These are phyloP conservation scores for Clarireedia homoeocarpa DNA, from an alignment of 2,329 filamentous ascomycete genomes.

Conservation along the genomic window DNA sequence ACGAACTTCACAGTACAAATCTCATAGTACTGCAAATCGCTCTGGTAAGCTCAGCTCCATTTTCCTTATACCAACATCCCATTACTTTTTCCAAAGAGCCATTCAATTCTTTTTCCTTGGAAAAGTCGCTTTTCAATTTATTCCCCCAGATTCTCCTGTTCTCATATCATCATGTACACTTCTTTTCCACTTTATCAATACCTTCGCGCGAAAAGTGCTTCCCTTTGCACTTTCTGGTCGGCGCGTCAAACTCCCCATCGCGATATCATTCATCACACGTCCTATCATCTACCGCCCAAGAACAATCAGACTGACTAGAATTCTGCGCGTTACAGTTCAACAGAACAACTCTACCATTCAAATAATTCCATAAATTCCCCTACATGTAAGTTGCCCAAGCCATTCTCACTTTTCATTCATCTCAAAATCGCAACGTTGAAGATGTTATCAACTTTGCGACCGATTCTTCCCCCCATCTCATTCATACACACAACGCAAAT, in stretches of 20 bases:
- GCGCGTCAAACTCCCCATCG: background rate
- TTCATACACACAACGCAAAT: slow-evolving; percentile 1
- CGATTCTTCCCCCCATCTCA: slow-evolving; percentile 9
- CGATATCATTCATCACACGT: background rate
- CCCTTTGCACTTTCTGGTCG: background rate
- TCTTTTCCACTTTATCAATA: background rate
- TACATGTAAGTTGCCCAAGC: slow-evolving; percentile 16
- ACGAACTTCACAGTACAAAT: no score
- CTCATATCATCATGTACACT: background rate
- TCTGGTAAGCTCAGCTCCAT: background rate
- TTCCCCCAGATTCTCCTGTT: background rate
- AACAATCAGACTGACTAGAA: slow-evolving; percentile 12
- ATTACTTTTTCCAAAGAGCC: background rate
- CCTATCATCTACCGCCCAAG: background rate
- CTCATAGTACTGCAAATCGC: no score
- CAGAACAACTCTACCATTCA: slow-evolving; percentile 10
- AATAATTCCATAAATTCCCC: slow-evolving; percentile 7
- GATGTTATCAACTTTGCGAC: slow-evolving; percentile 21
- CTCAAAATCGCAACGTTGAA: slow-evolving; percentile 15
- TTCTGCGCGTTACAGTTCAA: slow-evolving; percentile 15
- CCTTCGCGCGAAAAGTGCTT: background rate
- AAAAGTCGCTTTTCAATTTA: background rate
- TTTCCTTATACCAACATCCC: background rate
- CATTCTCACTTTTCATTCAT: slow-evolving; percentile 10
- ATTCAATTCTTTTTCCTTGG: background rate